phyloP scores from a whole-genome alignment of 2,329 filamentous ascomycete species.

The Coleophoma eucalyptorum region DNA sequence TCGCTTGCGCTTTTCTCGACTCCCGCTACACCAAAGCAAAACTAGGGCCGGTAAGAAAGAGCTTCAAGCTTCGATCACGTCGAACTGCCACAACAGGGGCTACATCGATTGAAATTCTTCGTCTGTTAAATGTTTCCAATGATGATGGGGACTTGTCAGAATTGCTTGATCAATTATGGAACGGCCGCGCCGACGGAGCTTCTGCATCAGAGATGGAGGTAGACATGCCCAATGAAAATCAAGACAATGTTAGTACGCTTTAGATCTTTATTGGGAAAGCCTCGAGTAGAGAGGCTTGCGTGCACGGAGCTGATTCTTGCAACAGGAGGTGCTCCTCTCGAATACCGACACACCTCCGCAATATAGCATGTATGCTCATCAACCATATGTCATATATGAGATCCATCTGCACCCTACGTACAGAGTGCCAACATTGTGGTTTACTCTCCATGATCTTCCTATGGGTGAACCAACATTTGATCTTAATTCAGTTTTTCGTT shows the following conservation, averaged over 20 bases:
- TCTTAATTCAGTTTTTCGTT: constrained; percentile 67
- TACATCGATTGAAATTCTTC: constrained; percentile 25
- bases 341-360: constrained; percentile 6
- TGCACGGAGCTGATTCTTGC: neutral
- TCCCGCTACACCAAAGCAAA: constrained; percentile 53
- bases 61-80: constrained; percentile 51
- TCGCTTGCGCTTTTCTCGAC: constrained; percentile 61
- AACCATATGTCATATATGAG: constrained; percentile 55
- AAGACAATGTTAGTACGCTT: constrained; percentile 19
- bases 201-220: constrained; percentile 16
- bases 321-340: constrained; percentile 19
- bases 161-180: constrained; percentile 17
- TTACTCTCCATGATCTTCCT: constrained; percentile 58
- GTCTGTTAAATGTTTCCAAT: constrained; percentile 19
- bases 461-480: constrained; percentile 52
- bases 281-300: no score
- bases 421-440: constrained; percentile 72
- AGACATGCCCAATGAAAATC: constrained; percentile 20
- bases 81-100: constrained; percentile 20
- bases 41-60: constrained; percentile 48
- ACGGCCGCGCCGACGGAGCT: constrained; percentile 3
- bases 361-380: constrained; percentile 27
- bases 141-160: constrained; percentile 23
- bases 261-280: no score
- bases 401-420: constrained; percentile 74